phyloP scores from a whole-genome alignment of 2,329 filamentous ascomycete genomes.

The Fusarium citri region DNA sequence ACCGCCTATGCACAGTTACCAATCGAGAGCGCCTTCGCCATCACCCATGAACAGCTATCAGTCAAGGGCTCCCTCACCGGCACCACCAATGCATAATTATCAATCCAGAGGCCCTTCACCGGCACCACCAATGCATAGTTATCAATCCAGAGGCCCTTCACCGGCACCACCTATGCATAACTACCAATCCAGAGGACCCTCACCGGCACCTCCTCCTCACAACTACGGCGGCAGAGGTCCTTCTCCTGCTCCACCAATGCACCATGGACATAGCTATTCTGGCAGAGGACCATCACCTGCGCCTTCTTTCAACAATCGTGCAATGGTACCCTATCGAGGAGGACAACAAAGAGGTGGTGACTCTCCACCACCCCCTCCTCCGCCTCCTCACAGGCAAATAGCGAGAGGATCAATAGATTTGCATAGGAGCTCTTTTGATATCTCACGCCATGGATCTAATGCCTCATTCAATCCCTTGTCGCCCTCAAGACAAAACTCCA shows the following conservation, averaged over 20 bases:
- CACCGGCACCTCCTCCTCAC: slow-evolving; percentile 44
- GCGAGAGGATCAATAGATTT: slow-evolving; percentile 54
- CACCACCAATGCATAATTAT: slow-evolving; percentile 34
- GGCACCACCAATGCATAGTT: slow-evolving; percentile 35
- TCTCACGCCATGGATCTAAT: slow-evolving; percentile 53
- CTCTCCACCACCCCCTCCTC: slow-evolving; percentile 82
- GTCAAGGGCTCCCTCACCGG: slow-evolving; percentile 47
- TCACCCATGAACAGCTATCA: slow-evolving; percentile 39
- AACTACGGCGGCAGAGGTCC: slow-evolving; percentile 50
- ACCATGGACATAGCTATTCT: slow-evolving; percentile 49
- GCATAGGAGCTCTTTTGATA: slow-evolving; percentile 48
- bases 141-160: slow-evolving; percentile 12
- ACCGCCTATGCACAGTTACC: slow-evolving; percentile 35
- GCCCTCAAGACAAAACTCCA: slow-evolving; percentile 54
- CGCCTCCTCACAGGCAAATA: slow-evolving; percentile 83
- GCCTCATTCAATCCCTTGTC: slow-evolving; percentile 49
- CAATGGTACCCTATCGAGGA: slow-evolving; percentile 40
- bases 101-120: slow-evolving; percentile 27
- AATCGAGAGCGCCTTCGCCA: slow-evolving; percentile 33
- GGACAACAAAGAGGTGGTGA: slow-evolving; percentile 57
- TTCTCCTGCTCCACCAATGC: slow-evolving; percentile 45
- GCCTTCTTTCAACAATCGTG: slow-evolving; percentile 48
- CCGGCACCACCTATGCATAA: slow-evolving; percentile 36
- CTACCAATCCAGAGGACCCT: slow-evolving; percentile 46
- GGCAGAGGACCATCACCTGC: slow-evolving; percentile 54